Base-by-base conservation (phyloP, 345 rosid species). In the Salix udensis region DNA sequence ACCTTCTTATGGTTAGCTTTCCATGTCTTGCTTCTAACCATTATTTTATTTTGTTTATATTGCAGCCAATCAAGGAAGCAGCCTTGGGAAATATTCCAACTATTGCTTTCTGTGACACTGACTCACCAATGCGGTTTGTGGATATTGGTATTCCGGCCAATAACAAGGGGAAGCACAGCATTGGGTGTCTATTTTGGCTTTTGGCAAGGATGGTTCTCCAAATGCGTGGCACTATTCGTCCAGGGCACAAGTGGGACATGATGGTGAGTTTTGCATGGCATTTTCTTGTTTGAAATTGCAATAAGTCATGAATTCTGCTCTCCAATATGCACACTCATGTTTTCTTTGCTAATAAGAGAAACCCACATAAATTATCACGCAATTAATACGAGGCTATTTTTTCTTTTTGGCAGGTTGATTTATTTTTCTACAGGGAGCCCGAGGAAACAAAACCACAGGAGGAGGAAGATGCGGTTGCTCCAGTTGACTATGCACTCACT, bases 121-220 rank as follows among this genome's bases (percentile, higher is more conserved):
- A 95, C 70, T 95, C 98, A 0, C 97, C 98, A 8, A 91, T 95
- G 98, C 78, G 91, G 5, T 95, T 82, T 74, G 97, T 95, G 14
- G 98, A 95, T 80, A 89, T 95, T 14, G 97, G 98, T 31, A 95
- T 95, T 81, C 98, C 98, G 0, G 93, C 98, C 68, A 94, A 92
- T 72, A 94, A 94, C 89, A 94, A 94, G 83, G 98, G 98, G n/a
- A 94, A 94, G 80, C 97, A 94, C 86, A 89, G 95, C 82, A 94
- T 92, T 78, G 98, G 98, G 0, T 94, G 98, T 39, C 87, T 94
- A 21, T 94, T 94, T 86, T 92, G 98, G 98, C 89, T 94, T 53
- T 82, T 94, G 78, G 97, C 97, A 19, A 90, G 97, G 67, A 94
- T 94, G 98, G 98, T 94, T 67, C 88, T 91, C 65, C 97, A 94